Conservation (phyloP, 1,284 basidiomycete species). For the Cerioporus squamosus region DNA sequence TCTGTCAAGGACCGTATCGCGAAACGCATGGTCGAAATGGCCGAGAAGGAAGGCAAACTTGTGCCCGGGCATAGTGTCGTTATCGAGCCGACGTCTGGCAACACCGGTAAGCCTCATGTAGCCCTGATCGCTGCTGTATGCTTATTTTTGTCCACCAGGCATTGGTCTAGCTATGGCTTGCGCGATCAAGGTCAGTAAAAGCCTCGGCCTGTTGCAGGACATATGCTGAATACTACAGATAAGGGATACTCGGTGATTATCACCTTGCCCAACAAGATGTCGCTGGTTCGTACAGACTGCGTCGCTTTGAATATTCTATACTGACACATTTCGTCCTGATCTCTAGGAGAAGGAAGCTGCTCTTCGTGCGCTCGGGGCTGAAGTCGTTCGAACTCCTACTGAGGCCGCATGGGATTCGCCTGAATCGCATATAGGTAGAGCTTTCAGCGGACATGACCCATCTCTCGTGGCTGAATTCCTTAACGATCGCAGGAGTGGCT, state of each 20-base stretch:
- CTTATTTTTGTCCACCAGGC: conserved; percentile 47
- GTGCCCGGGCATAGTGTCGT: conserved; percentile 90
- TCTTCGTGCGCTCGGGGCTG: conserved; percentile 89
- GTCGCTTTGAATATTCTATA: neutral
- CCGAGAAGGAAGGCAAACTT: conserved; percentile 86
- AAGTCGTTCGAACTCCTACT: conserved; percentile 94
- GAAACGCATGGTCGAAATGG: conserved; percentile 95
- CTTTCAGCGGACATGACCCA: conserved; percentile 33
- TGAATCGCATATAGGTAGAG: conserved; percentile 88
- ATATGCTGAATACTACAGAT: conserved; percentile 79
- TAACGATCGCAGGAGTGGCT: conserved; percentile 83
- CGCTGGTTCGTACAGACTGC: conserved; percentile 51
- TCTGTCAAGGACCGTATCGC: conserved; percentile 97
- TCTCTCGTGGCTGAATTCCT: conserved; percentile 82
- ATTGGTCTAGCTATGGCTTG: conserved; percentile 93
- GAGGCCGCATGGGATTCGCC: conserved; percentile 86
- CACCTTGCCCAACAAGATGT: conserved; percentile 97
- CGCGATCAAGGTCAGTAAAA: conserved; percentile 78
- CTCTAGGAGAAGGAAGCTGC: conserved; percentile 92
- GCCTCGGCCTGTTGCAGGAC: conserved; percentile 20
- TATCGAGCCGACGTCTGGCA: conserved; percentile 94
- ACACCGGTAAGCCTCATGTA: conserved; percentile 72
- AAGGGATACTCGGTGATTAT: conserved; percentile 94
- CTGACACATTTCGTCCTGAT: neutral
- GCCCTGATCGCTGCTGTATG: neutral